These are phyloP conservation scores for Trebouxia sp. DNA, from an alignment of 139 green algal species.

Conservation along the genomic window DNA sequence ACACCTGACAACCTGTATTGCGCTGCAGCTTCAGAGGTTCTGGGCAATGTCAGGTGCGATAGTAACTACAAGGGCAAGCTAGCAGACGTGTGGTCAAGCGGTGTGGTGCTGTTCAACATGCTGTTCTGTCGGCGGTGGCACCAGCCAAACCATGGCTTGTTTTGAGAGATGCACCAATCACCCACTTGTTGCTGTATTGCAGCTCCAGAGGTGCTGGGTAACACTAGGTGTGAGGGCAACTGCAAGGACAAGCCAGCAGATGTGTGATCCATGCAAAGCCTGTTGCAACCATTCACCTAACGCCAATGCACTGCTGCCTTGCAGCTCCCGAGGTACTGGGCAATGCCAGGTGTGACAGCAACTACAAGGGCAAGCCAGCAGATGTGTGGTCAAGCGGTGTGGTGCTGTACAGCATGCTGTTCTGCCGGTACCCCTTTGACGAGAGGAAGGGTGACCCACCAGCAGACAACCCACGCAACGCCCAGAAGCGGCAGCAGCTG, in stretches of 20 bases:
- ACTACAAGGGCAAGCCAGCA: slow-evolving; percentile 58
- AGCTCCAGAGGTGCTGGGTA: slow-evolving; percentile 33
- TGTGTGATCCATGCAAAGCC: too few relatives aligned
- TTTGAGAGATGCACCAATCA: too few relatives aligned
- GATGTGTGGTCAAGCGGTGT: slow-evolving; percentile 67
- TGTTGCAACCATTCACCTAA: too few relatives aligned
- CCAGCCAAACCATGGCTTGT: too few relatives aligned
- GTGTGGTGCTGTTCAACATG: too few relatives aligned
- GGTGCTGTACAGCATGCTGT: slow-evolving; percentile 86
- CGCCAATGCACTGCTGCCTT: too few relatives aligned
- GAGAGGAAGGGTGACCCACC: neutral
- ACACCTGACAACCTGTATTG: too few relatives aligned
- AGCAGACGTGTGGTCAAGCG: too few relatives aligned
- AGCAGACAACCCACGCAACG: neutral
- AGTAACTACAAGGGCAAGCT: too few relatives aligned
- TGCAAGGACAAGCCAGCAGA: slow-evolving; percentile 62
- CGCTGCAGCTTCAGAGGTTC: slow-evolving; percentile 45
- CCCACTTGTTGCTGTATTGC: neutral
- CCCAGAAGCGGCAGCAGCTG: neutral
- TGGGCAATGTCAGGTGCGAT: too few relatives aligned
- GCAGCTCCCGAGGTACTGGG: slow-evolving; percentile 47
- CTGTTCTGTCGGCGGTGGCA: too few relatives aligned
- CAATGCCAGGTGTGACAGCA: slow-evolving; percentile 24
- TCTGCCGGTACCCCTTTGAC: slow-evolving; percentile 63
- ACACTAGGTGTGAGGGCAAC: slow-evolving; percentile 11